Evolutionary conservation across 1,284 basidiomycete genomes (phyloP).

Genomic region (Cutaneotrichosporon daszewskae): DNA sequence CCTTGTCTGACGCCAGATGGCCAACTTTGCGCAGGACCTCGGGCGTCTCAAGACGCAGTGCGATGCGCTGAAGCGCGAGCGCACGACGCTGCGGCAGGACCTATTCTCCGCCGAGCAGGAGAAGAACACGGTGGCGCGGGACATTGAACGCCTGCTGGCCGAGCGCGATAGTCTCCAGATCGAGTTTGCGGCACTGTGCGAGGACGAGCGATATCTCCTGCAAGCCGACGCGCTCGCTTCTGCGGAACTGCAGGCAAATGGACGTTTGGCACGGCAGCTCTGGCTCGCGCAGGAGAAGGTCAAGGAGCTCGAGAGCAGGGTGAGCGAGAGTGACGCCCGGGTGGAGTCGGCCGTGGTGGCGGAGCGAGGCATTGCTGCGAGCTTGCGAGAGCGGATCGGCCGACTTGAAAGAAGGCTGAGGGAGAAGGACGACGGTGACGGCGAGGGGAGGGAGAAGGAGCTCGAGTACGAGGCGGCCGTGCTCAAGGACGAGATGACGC

Average conservation of each 20-base stretch:
- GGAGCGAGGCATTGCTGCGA: slow-evolving; percentile 19
- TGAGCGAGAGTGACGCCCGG: slow-evolving; percentile 8
- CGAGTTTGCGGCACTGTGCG: slow-evolving; percentile 12
- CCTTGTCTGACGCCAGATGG: slow-evolving; percentile 10
- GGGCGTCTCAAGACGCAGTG: slow-evolving; percentile 14
- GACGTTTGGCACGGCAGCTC: slow-evolving; percentile 20
- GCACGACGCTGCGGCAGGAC: slow-evolving; percentile 10
- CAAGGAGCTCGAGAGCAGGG: slow-evolving; percentile 6
- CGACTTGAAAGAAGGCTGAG: slow-evolving; percentile 5
- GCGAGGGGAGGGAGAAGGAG: background rate
- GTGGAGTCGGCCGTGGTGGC: slow-evolving; percentile 11
- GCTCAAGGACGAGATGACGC: background rate
- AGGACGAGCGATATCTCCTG: slow-evolving; percentile 11
- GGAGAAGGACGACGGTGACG: background rate
- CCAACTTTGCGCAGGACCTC: slow-evolving; percentile 8
- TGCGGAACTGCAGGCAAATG: slow-evolving; percentile 18
- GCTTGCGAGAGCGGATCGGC: slow-evolving; percentile 23
- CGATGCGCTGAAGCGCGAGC: slow-evolving; percentile 12
- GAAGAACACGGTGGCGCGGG: background rate
- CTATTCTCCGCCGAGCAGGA: slow-evolving; percentile 1
- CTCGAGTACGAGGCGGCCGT: slow-evolving; percentile 2
- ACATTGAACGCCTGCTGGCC: slow-evolving; percentile 7
- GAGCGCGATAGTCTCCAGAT: slow-evolving; percentile 18
- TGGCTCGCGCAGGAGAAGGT: slow-evolving; percentile 25
- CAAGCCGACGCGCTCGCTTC: background rate